Evolutionary conservation across 106 monocot genomes (phyloP), one percentile per base, ranked within the genome.

Genomic region (Platanthera guangdongensis): DNA sequence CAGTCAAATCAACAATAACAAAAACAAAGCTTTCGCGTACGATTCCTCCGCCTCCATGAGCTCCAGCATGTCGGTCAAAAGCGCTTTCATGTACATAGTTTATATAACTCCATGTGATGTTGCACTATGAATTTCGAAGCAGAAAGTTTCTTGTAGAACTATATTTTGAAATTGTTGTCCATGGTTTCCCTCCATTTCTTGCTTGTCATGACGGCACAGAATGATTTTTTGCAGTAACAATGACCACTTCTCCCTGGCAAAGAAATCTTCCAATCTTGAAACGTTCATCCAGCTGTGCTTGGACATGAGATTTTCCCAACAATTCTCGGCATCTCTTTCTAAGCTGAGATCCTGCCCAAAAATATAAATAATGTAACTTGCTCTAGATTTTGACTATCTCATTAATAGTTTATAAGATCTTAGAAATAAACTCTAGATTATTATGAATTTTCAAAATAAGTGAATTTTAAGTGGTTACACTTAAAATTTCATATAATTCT

Each of bases 171-270:
- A 55, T 75, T 81, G 68, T 52, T 81, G 18, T 55, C 64, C 86
- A 89, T 80, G 15, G 15, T 78, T 46, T 84, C 86, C 59, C 76
- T 71, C 89, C 86, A 84, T 55, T 82, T 76, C 45, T 59, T 80
- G 18, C 81, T 82, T n/a, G 77, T 65, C 84, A 89, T 82, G 15
- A 46, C 78, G n/a, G 82, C 83, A 78, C 78, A 75, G 73, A 89
- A 89, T 52, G 82, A 68, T 19, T 80, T 80, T 77, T 63, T 80
- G 19, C 54, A 47, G 70, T 84, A 86, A 71, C 18, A 78, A 39
- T 57, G 84, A 79, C 89, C 89, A 89, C 72, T 86, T 86, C 19
- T 89, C 83, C 67, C 79, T 67, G 52, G 46, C 39, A 7, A 80
- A 78, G 79, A 89, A 77, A 13, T 78, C 80, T 52, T 55, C 72